These are phyloP conservation scores for Kluyveromyces lactis DNA, from an alignment of 805 yeast genomes.

Conservation along the genomic window DNA sequence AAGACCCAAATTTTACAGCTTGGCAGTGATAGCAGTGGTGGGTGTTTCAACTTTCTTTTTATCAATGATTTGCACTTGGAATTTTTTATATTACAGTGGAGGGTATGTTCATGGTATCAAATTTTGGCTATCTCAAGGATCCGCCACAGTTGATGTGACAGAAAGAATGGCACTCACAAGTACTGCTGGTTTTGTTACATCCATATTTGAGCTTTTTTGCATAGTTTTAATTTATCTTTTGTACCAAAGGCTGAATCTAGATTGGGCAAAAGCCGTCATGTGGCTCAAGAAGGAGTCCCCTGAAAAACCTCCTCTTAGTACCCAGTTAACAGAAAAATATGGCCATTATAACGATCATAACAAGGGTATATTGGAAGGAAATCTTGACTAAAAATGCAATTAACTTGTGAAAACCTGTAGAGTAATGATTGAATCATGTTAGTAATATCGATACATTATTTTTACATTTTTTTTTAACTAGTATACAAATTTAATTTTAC, in stretches of 20 bases:
- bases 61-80: neutral
- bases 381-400: neutral
- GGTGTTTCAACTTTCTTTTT: neutral
- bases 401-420: neutral
- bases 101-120: slow-evolving; percentile 2
- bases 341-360: neutral
- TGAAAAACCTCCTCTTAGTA: neutral
- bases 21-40: neutral
- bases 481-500: neutral
- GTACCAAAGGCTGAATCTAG: slow-evolving; percentile 3
- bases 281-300: neutral
- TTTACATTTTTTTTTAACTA: too few species aligned
- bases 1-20: neutral
- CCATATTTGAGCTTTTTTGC: neutral
- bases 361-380: slow-evolving; percentile 1
- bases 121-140: neutral
- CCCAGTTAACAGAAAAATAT: neutral
- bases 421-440: too few species aligned
- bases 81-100: neutral
- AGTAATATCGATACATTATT: too few species aligned
- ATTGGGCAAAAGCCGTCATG: slow-evolving; percentile 3
- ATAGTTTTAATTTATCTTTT: neutral
- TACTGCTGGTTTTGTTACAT: neutral
- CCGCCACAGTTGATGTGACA: neutral
- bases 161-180: slow-evolving; percentile 1